Evolutionary conservation across 192 early-diverging fungal species (phyloP), one percentile per base, ranked within the genome.

Genomic region (Rhizoclosmatium sp.): DNA sequence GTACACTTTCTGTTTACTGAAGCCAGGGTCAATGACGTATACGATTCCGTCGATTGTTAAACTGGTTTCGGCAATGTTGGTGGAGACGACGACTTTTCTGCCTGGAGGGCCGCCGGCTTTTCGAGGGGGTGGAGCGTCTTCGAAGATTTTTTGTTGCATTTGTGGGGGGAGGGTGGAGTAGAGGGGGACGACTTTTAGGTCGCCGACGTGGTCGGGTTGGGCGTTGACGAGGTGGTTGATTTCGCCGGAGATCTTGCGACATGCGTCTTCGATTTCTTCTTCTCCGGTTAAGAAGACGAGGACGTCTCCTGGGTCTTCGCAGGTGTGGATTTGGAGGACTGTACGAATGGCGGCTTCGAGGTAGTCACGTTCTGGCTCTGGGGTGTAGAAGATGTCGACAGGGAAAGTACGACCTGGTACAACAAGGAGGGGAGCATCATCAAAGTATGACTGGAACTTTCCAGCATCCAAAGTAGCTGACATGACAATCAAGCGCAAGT

Each of bases 1-100:
- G 85, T 98, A 99, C 40, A 98, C 96, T 84, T 98, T 99, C 85
- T 99, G 97, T 79, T 99, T 99, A n/a, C 96, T 92, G 78, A 99
- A 98, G 7, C 97, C 98, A 58, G 96, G 96, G 78, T 99, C 98
- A 72, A 99, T 93, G 49, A 99, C 98, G 83, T 99, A 99, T 10
- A 98, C 97, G 69, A 99, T 97, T 78, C 97, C 97, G 82, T 99
- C 97, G 62, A 99, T 99, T 2, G 98, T 99, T 73, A 99, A 87
- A 0, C 95, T 96, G 0, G 98, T 99, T 85, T 99, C 97, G 45
- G 98, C 97, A 82, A 99, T 89, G 80, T 98, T 99, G 31, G 98
- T 99, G 0, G 96, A 97, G 3, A 99, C 92, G 23, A 99, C 94
- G 59, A 95, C 87, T 82, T 99, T 99, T 71, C 98, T 93, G n/a